These are phyloP conservation scores for Niebla homalea DNA, from an alignment of 495 filamentous ascomycete genomes.

Conservation along the genomic window DNA sequence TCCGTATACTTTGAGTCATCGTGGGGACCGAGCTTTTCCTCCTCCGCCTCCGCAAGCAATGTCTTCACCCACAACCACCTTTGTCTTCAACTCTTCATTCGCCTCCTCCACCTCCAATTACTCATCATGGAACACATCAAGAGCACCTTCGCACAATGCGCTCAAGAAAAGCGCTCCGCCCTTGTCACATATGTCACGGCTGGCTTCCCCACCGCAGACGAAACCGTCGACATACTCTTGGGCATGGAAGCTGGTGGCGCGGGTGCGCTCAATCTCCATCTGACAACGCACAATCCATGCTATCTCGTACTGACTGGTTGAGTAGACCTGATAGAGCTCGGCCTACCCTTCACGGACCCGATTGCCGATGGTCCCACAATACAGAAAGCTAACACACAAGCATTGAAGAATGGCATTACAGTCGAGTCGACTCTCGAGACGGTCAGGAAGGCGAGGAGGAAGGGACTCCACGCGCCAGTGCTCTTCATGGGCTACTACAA, in stretches of 20 bases:
- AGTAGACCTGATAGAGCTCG: conserved; percentile 68
- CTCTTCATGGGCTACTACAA: conserved; percentile 99
- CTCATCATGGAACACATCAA: conserved; percentile 63
- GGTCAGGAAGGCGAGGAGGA: conserved; percentile 59
- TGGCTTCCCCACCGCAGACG: conserved; percentile 73
- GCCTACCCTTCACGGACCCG: conserved; percentile 93
- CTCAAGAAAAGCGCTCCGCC: conserved; percentile 50
- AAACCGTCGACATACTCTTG: conserved; percentile 71
- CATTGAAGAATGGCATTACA: conserved; percentile 78
- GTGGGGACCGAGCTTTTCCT: neutral
- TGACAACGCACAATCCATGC: neutral
- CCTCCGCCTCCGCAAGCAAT: neutral
- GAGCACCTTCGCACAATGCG: conserved; percentile 77
- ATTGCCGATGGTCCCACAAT: conserved; percentile 94
- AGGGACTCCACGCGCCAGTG: conserved; percentile 66
- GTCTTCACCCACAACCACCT: neutral
- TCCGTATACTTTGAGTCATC: neutral
- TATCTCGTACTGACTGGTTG: neutral
- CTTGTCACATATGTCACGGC: conserved; percentile 95
- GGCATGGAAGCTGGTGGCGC: conserved; percentile 88
- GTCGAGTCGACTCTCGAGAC: conserved; percentile 64
- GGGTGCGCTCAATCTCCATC: conserved; percentile 35
- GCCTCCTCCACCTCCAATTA: neutral
- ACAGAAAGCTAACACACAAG: conserved; percentile 79
- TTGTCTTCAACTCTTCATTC: neutral